phyloP scores from a whole-genome alignment of 2,329 filamentous ascomycete species.

The Chaetomiaceae sp. region DNA sequence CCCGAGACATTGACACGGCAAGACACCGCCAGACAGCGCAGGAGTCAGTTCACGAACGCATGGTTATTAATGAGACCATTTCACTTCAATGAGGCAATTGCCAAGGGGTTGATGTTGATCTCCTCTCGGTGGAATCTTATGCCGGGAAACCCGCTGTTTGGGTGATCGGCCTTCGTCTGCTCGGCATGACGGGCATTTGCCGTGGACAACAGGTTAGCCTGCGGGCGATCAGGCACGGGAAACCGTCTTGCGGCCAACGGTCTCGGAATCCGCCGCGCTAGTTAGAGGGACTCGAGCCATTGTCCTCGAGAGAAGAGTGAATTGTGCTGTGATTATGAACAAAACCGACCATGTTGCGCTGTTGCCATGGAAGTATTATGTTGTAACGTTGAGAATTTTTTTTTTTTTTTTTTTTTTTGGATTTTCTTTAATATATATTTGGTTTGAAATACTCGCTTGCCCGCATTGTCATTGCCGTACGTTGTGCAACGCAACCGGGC shows the following conservation, averaged over 20 bases:
- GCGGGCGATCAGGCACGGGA: neutral
- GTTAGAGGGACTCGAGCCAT: neutral
- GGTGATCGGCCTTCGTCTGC: neutral
- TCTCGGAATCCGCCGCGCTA: neutral
- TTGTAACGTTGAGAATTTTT: too few relatives aligned
- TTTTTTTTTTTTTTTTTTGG: too few relatives aligned
- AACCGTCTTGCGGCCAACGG: neutral
- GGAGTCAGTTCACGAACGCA: too few relatives aligned
- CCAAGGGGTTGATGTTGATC: slow-evolving; percentile 3
- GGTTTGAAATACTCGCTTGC: too few relatives aligned
- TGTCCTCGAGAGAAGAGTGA: too few relatives aligned
- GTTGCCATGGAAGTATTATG: too few relatives aligned
- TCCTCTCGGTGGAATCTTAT: neutral
- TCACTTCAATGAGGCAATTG: neutral
- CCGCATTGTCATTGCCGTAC: neutral
- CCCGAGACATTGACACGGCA: neutral
- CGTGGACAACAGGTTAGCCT: neutral
- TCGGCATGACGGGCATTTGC: neutral
- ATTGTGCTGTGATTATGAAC: too few relatives aligned
- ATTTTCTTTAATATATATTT: too few relatives aligned
- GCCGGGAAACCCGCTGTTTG: neutral
- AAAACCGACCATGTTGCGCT: too few relatives aligned
- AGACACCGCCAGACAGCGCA: too few relatives aligned
- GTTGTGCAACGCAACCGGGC: neutral
- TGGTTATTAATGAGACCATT: neutral